Evolutionary conservation across 1,284 basidiomycete species (phyloP).

Genomic region (Tremellales sp.): DNA sequence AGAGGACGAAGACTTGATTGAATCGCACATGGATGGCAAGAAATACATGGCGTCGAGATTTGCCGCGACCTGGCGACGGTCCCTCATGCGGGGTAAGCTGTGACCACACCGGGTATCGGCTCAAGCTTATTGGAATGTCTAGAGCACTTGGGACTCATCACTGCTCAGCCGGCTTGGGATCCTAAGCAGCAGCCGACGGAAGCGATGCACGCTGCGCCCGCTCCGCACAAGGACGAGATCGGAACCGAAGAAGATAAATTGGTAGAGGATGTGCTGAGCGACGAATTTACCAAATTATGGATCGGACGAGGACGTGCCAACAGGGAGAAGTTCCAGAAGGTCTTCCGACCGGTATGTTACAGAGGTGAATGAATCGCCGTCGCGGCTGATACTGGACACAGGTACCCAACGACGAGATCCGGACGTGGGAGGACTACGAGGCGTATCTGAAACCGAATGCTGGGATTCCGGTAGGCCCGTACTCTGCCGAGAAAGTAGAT

Average conservation of each 20-base stretch:
- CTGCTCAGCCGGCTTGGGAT: slow-evolving; percentile 29
- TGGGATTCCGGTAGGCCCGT: slow-evolving; percentile 24
- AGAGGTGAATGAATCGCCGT: neutral
- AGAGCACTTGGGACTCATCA: slow-evolving; percentile 83
- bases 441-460: slow-evolving; percentile 51
- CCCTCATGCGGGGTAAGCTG: slow-evolving; percentile 41
- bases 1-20: slow-evolving; percentile 73
- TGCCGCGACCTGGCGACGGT: slow-evolving; percentile 41
- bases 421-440: slow-evolving; percentile 71
- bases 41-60: slow-evolving; percentile 47
- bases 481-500: neutral
- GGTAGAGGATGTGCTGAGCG: slow-evolving; percentile 75
- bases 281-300: slow-evolving; percentile 62
- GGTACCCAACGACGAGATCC: slow-evolving; percentile 74
- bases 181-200: slow-evolving; percentile 54
- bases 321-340: slow-evolving; percentile 61
- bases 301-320: slow-evolving; percentile 70
- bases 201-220: slow-evolving; percentile 70
- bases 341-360: slow-evolving; percentile 36
- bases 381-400: slow-evolving; percentile 1
- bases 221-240: slow-evolving; percentile 64
- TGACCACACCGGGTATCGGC: neutral
- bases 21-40: slow-evolving; percentile 72
- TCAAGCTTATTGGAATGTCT: slow-evolving; percentile 10
- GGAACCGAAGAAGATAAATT: slow-evolving; percentile 57